phyloP scores from a whole-genome alignment of 768 basidiomycete species.

The Boletus tomentosulus region DNA sequence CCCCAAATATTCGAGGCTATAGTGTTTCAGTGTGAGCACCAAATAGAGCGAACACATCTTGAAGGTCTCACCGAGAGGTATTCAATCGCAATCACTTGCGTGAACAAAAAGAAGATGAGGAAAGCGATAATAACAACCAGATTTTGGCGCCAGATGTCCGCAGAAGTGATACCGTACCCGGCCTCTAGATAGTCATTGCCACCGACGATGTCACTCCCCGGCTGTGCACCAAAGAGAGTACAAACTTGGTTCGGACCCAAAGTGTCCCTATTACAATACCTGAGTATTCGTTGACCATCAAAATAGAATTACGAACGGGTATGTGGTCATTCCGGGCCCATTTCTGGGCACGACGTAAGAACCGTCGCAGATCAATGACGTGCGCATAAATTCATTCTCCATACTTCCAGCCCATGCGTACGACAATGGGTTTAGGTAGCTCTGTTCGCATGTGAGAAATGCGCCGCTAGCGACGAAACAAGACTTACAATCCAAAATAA shows the following conservation, averaged over 20 bases:
- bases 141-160: conserved; percentile 63
- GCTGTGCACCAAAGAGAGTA: conserved; percentile 62
- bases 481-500: conserved; percentile 76
- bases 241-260: conserved; percentile 73
- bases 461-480: neutral
- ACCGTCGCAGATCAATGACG: conserved; percentile 62
- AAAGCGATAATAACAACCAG: conserved; percentile 70
- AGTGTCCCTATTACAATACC: conserved; percentile 35
- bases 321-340: conserved; percentile 48
- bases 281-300: neutral
- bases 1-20: conserved; percentile 30
- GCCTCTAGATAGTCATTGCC: conserved; percentile 62
- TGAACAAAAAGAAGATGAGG: conserved; percentile 62
- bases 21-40: neutral
- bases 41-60: neutral
- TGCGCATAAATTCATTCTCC: conserved; percentile 83
- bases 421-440: conserved; percentile 73
- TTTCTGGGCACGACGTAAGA: conserved; percentile 64
- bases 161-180: conserved; percentile 44
- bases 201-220: conserved; percentile 51
- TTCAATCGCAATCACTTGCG: conserved; percentile 66
- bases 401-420: conserved; percentile 77
- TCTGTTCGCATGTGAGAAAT: conserved; percentile 33
- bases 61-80: conserved; percentile 47
- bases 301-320: conserved; percentile 47